Evolutionary conservation across 2,329 filamentous ascomycete genomes (phyloP), one percentile per base, ranked within the genome.

Genomic region (Fusarium caatingaense): DNA sequence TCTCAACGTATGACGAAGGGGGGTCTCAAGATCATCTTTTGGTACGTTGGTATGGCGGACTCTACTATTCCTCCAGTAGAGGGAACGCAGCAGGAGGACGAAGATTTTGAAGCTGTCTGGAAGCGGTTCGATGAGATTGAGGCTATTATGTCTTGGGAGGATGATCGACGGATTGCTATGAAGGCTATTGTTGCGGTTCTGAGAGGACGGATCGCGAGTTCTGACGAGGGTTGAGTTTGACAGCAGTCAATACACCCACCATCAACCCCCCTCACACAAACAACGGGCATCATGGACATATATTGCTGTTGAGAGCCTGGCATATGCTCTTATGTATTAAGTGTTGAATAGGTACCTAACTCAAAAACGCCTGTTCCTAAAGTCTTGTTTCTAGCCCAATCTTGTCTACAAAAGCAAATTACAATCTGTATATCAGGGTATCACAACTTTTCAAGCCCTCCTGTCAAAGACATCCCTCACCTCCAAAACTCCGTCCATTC

Each of bases 401-500:
- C 18, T n/a, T 27, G 51, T 37, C 8, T 41, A 41, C 32, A 27
- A n/a, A 20, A 21, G 7, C 16, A 13, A 13, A n/a, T 28, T n/a
- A 49, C 45, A 65, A 56, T 56, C 37, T 60, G 46, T 28, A 21
- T 13, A 41, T 45, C 27, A 32, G 68, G 68, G 68, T 71, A 72
- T 71, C 68, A 51, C 62, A 45, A 55, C 60, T 69, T 65, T 71
- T 72, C 56, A 72, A 34, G 46, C 5, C 53, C 53, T 69, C 44
- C 48, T 64, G 8, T 73, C 68, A 11, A 69, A 62, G 20, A 78
- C 53, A 65, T 80, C 74, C 75, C 78, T 80, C 32, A 79, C 69
- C 46, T 81, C 78, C 6, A 81, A 73, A 42, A 68, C 66, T 2
- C 80, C 80, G 11, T 77, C 76, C 68, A 80, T 78, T 10, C 73